Percentiles rank a stretch among this genome's conserved stretches.
These are phyloP conservation scores for Dryadomyces quercus-mongolicae DNA, from an alignment of 2,329 filamentous ascomycete genomes.

Conservation along the genomic window DNA sequence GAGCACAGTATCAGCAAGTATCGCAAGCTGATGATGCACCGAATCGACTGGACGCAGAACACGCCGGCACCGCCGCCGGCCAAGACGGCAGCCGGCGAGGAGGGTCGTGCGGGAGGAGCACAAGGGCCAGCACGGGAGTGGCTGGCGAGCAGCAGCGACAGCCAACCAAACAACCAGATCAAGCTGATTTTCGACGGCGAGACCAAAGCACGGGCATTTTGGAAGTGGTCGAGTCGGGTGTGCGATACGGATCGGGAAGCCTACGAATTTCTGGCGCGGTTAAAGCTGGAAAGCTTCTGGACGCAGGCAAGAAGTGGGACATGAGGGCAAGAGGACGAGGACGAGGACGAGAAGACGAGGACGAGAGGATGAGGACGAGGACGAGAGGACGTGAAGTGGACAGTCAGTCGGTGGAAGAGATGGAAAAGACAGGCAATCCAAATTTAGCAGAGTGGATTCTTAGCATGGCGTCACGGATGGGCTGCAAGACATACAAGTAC, in stretches of 20 bases:
- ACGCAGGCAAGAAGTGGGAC: slow-evolving; percentile 38
- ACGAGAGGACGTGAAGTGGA: too few species aligned
- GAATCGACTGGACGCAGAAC: slow-evolving; percentile 93
- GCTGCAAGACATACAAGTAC: background rate
- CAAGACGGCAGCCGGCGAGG: background rate
- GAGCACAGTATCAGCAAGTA: slow-evolving; percentile 71
- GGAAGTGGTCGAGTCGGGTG: slow-evolving; percentile 80
- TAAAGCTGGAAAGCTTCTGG: slow-evolving; percentile 96
- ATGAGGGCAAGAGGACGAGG: too few species aligned
- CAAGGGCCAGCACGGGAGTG: slow-evolving; percentile 54
- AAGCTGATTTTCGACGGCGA: slow-evolving; percentile 84
- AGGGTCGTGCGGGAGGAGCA: background rate
- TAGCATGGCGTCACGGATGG: slow-evolving; percentile 1
- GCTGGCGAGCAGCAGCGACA: slow-evolving; percentile 71
- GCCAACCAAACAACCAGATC: slow-evolving; percentile 73
- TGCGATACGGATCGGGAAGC: slow-evolving; percentile 89
- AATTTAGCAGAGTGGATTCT: background rate
- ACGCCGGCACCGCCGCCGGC: slow-evolving; percentile 37
- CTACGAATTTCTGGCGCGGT: slow-evolving; percentile 62
- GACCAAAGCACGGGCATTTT: slow-evolving; percentile 66
- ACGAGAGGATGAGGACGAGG: too few species aligned
- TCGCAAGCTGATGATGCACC: slow-evolving; percentile 85
- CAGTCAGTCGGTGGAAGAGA: too few species aligned
- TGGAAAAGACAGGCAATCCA: background rate
- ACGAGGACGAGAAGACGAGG: too few species aligned